phyloP scores from a whole-genome alignment of 73 alveolate species.

The Paramecium caudatum region DNA sequence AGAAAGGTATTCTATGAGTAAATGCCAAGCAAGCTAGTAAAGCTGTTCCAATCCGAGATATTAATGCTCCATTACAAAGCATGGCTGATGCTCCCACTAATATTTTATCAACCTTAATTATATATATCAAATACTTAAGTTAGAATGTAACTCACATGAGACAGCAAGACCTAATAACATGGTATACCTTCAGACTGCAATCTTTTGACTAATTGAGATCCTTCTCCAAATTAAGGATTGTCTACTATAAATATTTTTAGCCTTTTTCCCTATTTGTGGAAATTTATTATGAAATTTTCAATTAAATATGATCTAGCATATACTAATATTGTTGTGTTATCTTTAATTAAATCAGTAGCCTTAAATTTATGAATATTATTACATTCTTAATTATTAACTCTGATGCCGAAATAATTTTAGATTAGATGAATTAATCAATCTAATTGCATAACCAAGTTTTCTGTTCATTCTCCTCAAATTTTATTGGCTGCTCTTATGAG shows the following conservation, averaged over 20 bases:
- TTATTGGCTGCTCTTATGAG: not conserved
- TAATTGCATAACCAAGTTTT: conserved; percentile 69
- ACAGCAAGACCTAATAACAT: conserved; percentile 40
- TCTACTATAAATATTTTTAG: conserved; percentile 66
- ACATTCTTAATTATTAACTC: conserved; percentile 70
- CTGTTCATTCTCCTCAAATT: conserved; percentile 33
- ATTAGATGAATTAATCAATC: conserved; percentile 66
- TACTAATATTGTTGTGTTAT: conserved; percentile 63
- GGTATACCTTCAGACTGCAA: conserved; percentile 55
- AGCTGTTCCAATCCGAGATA: conserved; percentile 76
- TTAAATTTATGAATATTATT: not conserved
- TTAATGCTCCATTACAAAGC: conserved; percentile 74
- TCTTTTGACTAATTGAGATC: conserved; percentile 16
- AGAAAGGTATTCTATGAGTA: conserved; percentile 73
- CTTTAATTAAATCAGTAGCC: conserved; percentile 56
- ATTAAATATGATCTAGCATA: conserved; percentile 74
- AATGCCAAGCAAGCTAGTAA: conserved; percentile 70
- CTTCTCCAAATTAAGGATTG: conserved; percentile 75
- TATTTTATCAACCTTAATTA: conserved; percentile 62
- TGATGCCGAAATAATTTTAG: conserved; percentile 61
- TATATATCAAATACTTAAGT: not conserved
- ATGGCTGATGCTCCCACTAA: conserved; percentile 74
- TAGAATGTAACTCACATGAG: conserved; percentile 64
- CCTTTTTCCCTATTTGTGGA: conserved; percentile 58
- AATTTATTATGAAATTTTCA: conserved; percentile 67